Evolutionary conservation across 495 filamentous ascomycete genomes (phyloP), one percentile per base, ranked within the genome.

Genomic region (Collariella sp.): DNA sequence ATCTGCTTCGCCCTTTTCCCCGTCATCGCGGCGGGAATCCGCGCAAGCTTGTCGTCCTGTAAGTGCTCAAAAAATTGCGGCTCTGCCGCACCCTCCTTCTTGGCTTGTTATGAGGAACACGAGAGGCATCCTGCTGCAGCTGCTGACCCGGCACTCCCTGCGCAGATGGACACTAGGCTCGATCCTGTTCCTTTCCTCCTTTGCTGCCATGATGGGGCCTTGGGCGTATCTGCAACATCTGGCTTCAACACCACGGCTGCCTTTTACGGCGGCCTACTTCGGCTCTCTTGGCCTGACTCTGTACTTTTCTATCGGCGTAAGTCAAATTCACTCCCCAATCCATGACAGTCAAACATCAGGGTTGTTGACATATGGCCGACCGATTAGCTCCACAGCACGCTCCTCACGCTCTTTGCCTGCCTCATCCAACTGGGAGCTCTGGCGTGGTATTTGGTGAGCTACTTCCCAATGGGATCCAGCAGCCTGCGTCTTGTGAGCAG

Each of bases 261-360:
- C 94, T 11, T 98, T 98, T 67, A 96, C 93, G 18, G 89, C 89
- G 46, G 88, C 89, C 24, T 98, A 98, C 76, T 96, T 98, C 75
- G 93, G 91, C 38, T 94, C 88, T 38, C 95, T 98, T 58, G 83
- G 73, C 2, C 67, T 96, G 63, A 96, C 93, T 5, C 73, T 98
- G 33, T 95, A 89, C 70, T 96, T 95, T 71, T 83, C 91, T 16
- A 75, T 96, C 58, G 86, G 86, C 52, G 93, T 96, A 81, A 79
- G 89, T 88, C 41, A 29, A 44, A 57, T 7, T 7, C 18, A 41
- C 45, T 19, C 18, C 24, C 51, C 22, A 5, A n/a, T n/a, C n/a
- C n/a, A n/a, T n/a, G 29, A 33, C 41, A 15, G 18, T 34, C 36
- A 7, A 20, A 36, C 23, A 5, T 46, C 44, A 23, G 38, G 12